Evolutionary conservation across 1,284 basidiomycete genomes (phyloP), one percentile per base, ranked within the genome.

Genomic region (Ceratobasidium sp.): DNA sequence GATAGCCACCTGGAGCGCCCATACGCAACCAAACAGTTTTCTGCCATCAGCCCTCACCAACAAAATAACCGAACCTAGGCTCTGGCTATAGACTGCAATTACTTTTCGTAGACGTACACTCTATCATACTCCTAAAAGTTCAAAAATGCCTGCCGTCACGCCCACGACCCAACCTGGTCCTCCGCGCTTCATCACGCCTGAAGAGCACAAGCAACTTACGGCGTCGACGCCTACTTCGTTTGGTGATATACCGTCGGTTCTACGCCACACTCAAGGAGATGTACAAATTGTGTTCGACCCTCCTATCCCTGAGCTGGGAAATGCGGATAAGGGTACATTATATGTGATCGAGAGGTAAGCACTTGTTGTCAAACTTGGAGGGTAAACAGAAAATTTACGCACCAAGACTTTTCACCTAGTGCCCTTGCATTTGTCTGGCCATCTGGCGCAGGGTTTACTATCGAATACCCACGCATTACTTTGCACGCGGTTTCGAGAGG

Each of bases 401-500:
- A 46, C 43, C 43, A 46, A 8, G 43, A 9, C 19, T 46, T 46
- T 46, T 46, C 19, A 37, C 19, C 37, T 37, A 96, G 93, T 77
- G 88, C 87, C 5, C 87, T 97, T 39, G 88, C 89, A 0, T 96
- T 94, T 86, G 86, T 93, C 80, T 90, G 92, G 6, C 78, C 85
- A 3, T 84, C 87, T 0, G 88, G 89, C 29, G 84, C 84, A 49
- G 94, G 93, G 19, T 91, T 96, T 81, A 88, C 91, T 78, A 87
- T 97, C 79, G 85, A 89, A 74, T 97, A 95, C 81, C 94, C 92
- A 19, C 84, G 89, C 5, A 92, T 98, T 78, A 96, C 93, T 0
- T 87, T 98, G 1, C 95, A 98, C 79, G 95, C 95, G 22, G 87
- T 95, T 66, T 93, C 93, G 0, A 89, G 93, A 54, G 85, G 86